Conservation (phyloP, 2,329 filamentous ascomycete species). For the Aspergillus ruber region DNA sequence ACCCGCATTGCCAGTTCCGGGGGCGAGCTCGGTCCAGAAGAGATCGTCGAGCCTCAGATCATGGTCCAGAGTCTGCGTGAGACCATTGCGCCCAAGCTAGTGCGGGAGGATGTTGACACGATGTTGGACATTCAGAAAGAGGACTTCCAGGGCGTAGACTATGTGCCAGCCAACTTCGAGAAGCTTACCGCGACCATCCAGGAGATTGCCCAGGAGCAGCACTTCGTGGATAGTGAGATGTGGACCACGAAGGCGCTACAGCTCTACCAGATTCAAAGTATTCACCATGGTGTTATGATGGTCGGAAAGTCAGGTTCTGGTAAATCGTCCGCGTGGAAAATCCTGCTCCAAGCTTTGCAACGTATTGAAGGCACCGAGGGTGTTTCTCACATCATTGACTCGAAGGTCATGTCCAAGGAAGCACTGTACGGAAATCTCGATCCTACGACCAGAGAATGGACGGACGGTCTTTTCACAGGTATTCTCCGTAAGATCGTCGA, state of each 20-base stretch:
- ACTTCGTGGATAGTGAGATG: conserved; percentile 81
- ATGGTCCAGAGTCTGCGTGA: conserved; percentile 97
- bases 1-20: conserved; percentile 59
- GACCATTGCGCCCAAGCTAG: conserved; percentile 95
- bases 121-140: conserved; percentile 77
- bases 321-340: conserved; percentile 92
- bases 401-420: conserved; percentile 99
- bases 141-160: conserved; percentile 88
- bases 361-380: conserved; percentile 87
- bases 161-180: conserved; percentile 80
- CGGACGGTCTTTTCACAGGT: conserved; percentile 94
- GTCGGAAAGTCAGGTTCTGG: conserved; percentile 96
- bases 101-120: conserved; percentile 81
- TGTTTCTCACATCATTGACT: conserved; percentile 95
- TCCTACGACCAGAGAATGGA: conserved; percentile 97
- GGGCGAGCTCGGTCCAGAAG: conserved; percentile 57
- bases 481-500: conserved; percentile 98
- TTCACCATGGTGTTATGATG: conserved; percentile 99
- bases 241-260: conserved; percentile 99
- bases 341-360: conserved; percentile 84
- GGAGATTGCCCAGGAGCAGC: conserved; percentile 73
- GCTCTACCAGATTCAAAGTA: conserved; percentile 93
- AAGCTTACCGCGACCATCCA: conserved; percentile 75
- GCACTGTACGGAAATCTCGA: conserved; percentile 92
- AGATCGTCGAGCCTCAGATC: conserved; percentile 86